A percentile compares a stretch with the other conserved stretches of the same genome.
These are phyloP conservation scores for Populus tremula DNA, from an alignment of 345 rosid species.

Conservation along the genomic window DNA sequence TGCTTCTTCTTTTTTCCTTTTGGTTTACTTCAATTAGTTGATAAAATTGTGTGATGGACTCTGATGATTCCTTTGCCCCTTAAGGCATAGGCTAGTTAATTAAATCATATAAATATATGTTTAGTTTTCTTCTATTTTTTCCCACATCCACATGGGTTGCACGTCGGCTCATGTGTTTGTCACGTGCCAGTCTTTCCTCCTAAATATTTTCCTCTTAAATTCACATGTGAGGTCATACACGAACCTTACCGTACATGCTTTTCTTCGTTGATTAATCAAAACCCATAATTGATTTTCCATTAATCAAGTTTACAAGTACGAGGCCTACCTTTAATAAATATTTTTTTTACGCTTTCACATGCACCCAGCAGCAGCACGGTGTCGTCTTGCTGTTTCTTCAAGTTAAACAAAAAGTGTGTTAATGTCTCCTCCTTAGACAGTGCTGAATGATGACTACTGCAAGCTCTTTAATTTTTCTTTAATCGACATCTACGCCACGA, in stretches of 20 bases:
- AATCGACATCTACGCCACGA: too few species aligned
- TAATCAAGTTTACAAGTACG: not conserved
- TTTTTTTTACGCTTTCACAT: constrained; percentile 24
- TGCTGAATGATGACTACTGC: constrained; percentile 4
- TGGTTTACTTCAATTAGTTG: constrained; percentile 33
- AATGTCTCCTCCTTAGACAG: constrained; percentile 17
- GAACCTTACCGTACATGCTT: not conserved
- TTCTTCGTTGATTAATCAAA: not conserved
- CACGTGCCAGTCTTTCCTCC: constrained; percentile 66
- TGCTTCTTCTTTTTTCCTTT: constrained; percentile 12
- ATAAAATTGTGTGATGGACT: constrained; percentile 51
- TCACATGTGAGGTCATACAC: constrained; percentile 19
- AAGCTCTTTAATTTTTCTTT: not conserved
- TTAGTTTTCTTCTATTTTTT: not conserved
- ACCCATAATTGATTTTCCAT: not conserved
- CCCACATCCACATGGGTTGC: constrained; percentile 55
- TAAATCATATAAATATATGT: constrained; percentile 26
- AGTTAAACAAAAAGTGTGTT: constrained; percentile 3
- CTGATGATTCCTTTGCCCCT: constrained; percentile 45
- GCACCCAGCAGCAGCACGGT: constrained; percentile 16
- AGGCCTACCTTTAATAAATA: not conserved
- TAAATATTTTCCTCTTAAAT: constrained; percentile 20
- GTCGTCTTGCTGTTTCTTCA: constrained; percentile 1
- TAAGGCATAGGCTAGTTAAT: constrained; percentile 35
- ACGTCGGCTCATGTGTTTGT: constrained; percentile 39